These are phyloP conservation scores for Podospora fimiseda DNA, from an alignment of 495 filamentous ascomycete genomes.

Conservation along the genomic window DNA sequence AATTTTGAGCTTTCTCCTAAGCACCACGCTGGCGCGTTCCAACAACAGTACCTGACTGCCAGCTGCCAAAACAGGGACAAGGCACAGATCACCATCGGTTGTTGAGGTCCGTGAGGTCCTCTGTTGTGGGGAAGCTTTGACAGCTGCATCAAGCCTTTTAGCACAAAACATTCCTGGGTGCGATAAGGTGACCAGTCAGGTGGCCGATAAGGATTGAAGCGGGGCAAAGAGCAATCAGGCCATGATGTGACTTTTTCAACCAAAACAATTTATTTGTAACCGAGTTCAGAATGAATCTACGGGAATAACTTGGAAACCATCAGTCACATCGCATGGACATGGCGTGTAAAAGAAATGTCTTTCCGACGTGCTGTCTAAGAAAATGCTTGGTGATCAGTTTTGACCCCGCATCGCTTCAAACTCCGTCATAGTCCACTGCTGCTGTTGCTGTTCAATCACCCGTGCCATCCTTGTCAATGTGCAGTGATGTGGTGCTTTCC, in stretches of 20 bases:
- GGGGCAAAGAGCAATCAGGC: background rate
- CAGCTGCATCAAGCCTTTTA: too few species aligned
- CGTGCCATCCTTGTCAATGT: slow-evolving; percentile 4
- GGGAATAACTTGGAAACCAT: too few species aligned
- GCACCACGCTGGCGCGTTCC: too few species aligned
- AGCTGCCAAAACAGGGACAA: background rate
- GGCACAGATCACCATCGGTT: background rate
- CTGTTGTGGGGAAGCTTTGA: background rate
- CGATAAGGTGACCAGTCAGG: slow-evolving; percentile 1
- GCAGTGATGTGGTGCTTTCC: too few species aligned
- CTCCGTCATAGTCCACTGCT: slow-evolving; percentile 2
- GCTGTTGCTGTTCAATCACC: background rate
- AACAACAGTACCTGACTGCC: background rate
- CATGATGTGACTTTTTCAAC: background rate
- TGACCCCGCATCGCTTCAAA: slow-evolving; percentile 2
- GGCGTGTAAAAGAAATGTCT: too few species aligned
- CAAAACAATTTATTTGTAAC: background rate
- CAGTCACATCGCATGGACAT: too few species aligned
- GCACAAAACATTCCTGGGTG: too few species aligned
- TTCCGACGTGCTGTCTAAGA: background rate
- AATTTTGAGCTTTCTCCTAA: too few species aligned
- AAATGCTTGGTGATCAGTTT: background rate
- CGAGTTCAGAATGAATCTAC: too few species aligned
- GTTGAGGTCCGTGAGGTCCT: too few species aligned
- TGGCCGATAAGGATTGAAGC: background rate